Conservation (phyloP, 148 eudicot species). For the Rhododendron simsii region DNA sequence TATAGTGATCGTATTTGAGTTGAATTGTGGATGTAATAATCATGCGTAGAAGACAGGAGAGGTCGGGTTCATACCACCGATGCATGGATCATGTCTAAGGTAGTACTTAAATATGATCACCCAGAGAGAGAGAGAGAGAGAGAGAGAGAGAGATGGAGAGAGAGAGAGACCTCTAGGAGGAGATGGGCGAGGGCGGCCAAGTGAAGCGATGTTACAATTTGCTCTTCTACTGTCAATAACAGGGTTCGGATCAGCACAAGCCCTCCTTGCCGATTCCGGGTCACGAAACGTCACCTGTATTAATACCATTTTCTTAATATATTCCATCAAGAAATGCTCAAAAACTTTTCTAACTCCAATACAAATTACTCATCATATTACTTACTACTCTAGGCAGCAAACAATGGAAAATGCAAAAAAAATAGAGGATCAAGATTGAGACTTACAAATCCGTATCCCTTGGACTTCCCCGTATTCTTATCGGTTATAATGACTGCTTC, state of each 20-base stretch:
- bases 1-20: background rate
- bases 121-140: background rate
- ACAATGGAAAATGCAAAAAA: background rate
- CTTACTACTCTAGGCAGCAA: background rate
- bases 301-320: background rate
- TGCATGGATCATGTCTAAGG: background rate
- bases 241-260: constrained; percentile 73
- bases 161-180: constrained; percentile 54
- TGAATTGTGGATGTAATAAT: background rate
- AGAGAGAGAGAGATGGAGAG: constrained; percentile 6
- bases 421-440: too few relatives aligned
- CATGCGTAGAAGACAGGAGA: background rate
- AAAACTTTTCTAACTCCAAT: too few relatives aligned
- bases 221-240: constrained; percentile 89
- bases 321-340: background rate
- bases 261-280: constrained; percentile 67
- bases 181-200: constrained; percentile 75
- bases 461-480: constrained; percentile 80
- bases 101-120: background rate
- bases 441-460: constrained; percentile 97
- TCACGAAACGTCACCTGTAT: constrained; percentile 73
- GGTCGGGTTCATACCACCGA: background rate
- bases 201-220: constrained; percentile 87
- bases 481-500: constrained; percentile 85
- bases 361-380: background rate